Base-by-base conservation (phyloP, 225 moss, liverwort and hornwort genomes). In the Straminergon stramineum region DNA sequence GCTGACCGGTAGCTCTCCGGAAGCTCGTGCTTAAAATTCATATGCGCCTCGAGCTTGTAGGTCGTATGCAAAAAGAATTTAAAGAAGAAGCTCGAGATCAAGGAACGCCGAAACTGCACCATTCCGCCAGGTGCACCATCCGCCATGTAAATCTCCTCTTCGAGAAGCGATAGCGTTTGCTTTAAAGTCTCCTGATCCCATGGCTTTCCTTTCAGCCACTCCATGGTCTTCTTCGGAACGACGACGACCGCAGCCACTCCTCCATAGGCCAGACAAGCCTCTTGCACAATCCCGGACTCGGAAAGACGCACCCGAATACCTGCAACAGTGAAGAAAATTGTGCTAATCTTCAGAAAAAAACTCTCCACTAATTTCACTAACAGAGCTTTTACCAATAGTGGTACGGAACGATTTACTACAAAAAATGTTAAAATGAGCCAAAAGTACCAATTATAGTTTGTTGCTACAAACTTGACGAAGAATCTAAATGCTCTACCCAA, bases 101-200 rank as follows among this genome's bases (percentile, higher is more conserved):
- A 89, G 7, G 97, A 96, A 58, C 95, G 94, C 4, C 99, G 96
- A 89, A 97, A 99, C 90, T 99, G 94, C 67, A 99, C 96, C 99
- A 99, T 99, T 69, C 99, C 99, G 41, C 99, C 99, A 7, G 97
- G 99, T 17, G 99, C 99, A 79, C 92, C 94, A 15, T 93, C 94
- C 56, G 90, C 90, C 84, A 99, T 96, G 56, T 73, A 89, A 76
- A 99, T 92, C 66, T 99, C 99, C 57, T 94, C 85, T 75, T 91
- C 89, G 31, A 99, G 88, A 37, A 91, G 87, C 77, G 84, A 86
- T 17, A 96, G 91, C 70, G 97, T 95, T 56, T 88, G 39, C 83
- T 96, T 94, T 15, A 96, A 66, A 28, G 94, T 99, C 51, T 93
- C 88, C 69, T 91, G 92, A 21, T 82, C 92, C 99, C 99, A 99